Evolutionary conservation across 108 stramenopile species (phyloP), one percentile per base, ranked within the genome.

Genomic region (Pseudonitzschia pungens): DNA sequence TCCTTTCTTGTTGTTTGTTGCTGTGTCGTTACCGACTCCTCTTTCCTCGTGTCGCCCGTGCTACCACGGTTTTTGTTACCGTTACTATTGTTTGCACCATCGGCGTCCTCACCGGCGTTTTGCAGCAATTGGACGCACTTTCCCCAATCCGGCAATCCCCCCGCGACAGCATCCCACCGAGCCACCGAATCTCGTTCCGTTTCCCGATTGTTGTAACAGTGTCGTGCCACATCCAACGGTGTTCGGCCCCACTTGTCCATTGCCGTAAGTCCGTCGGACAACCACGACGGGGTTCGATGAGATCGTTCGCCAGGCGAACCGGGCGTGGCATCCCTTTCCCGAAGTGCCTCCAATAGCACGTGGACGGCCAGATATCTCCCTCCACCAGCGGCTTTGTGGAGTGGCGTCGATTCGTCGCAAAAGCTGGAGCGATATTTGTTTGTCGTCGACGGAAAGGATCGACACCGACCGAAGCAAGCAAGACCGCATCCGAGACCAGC

Each of bases 311-410:
- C 40, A 29, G 14, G 59, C 44, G 50, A 41, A 32, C 12, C 31
- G 24, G 69, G 51, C 41, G 52, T 0, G 28, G 21, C 36, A 32
- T 36, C 70, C 43, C 22, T 42, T n/a, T 48, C 66, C 60, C 29
- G 53, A 56, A 89, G 75, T 29, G 77, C 77, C 58, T 83, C 79
- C 40, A 94, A 60, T 31, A 94, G 64, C 12, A 90, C 63, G 44
- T 88, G 82, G 10, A 95, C 83, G 3, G 94, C 94, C 59, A 92
- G 28, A 51, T 83, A 86, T 29, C 94, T 75, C 1, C 94, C 94
- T 43, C 94, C 94, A 0, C 88, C 85, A 28, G 80, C 88, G 29
- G 94, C 94, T 68, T 95, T 95, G 76, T 95, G 94, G 21, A 95
- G 71, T 32, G 94, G 89, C 22, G 91, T 92, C 26, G 69, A 73